Conservation (phyloP, 768 basidiomycete species). For the Amanita fuliginea region DNA sequence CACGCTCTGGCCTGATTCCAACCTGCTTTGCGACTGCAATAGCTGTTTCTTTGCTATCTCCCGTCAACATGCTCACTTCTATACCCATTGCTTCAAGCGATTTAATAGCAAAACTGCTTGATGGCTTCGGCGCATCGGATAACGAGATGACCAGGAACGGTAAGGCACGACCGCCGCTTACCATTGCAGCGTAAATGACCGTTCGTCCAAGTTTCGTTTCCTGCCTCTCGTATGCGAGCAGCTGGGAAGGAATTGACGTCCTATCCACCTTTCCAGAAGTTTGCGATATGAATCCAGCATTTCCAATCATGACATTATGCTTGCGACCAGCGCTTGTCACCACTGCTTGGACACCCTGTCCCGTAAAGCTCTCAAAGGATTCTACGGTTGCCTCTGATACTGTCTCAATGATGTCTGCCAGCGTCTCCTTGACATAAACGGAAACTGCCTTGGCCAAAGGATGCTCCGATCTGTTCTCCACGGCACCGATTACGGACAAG, state of each 20-base stretch:
- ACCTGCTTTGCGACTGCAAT: constrained; percentile 82
- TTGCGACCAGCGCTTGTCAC: constrained; percentile 42
- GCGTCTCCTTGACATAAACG: constrained; percentile 58
- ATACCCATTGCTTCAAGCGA: constrained; percentile 86
- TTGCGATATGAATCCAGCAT: constrained; percentile 55
- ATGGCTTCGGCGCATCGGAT: constrained; percentile 78
- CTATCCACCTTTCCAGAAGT: constrained; percentile 20
- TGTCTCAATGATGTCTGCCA: constrained; percentile 21
- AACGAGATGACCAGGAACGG: constrained; percentile 78
- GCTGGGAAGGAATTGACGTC: constrained; percentile 37
- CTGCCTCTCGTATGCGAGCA: constrained; percentile 54
- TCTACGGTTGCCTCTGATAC: constrained; percentile 47
- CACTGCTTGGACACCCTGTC: constrained; percentile 74
- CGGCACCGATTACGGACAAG: constrained; percentile 73
- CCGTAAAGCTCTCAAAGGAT: constrained; percentile 81
- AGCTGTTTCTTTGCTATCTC: constrained; percentile 81
- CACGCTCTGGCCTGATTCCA: constrained; percentile 72
- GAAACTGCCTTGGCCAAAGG: constrained; percentile 93
- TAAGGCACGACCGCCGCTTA: constrained; percentile 19
- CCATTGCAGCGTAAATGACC: constrained; percentile 77
- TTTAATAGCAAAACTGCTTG: constrained; percentile 71
- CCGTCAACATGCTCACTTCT: constrained; percentile 89
- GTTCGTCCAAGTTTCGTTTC: constrained; percentile 72
- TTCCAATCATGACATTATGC: constrained; percentile 65
- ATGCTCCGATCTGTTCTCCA: constrained; percentile 91